Evolutionary conservation across 106 monocot species (phyloP).

Genomic region (Dendrobium catenatum): DNA sequence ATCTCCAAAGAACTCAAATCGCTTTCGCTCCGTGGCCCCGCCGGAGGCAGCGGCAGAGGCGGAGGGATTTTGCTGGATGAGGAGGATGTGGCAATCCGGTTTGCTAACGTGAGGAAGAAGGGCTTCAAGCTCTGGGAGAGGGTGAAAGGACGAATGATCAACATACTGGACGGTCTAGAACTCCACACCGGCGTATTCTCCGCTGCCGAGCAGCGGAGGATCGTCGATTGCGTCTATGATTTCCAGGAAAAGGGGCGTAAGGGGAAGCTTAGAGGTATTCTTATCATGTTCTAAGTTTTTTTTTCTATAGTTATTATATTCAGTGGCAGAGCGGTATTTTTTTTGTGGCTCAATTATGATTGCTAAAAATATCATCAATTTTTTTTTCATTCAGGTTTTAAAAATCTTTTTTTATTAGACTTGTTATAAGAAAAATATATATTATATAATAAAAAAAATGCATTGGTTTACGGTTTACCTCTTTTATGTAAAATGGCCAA

Average conservation of each 20-base stretch:
- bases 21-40: background rate
- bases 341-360: too few relatives aligned
- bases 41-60: background rate
- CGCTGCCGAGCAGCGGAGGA: conserved; percentile 32
- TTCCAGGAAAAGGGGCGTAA: conserved; percentile 37
- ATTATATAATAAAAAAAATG: too few relatives aligned
- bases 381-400: too few relatives aligned
- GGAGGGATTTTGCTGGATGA: conserved; percentile 1
- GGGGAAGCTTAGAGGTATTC: conserved; percentile 38
- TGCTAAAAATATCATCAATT: too few relatives aligned
- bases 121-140: conserved; percentile 38
- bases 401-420: too few relatives aligned
- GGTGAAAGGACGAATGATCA: conserved; percentile 28
- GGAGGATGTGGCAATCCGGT: conserved; percentile 15
- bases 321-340: background rate
- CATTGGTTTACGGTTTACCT: too few relatives aligned
- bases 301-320: background rate
- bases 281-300: background rate
- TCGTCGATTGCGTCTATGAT: conserved; percentile 41
- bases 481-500: background rate
- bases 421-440: too few relatives aligned
- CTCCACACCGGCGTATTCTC: conserved; percentile 50
- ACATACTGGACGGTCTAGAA: conserved; percentile 53
- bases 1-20: background rate
- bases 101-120: conserved; percentile 38